Conservation (phyloP, 2,329 filamentous ascomycete genomes). For the Trichoderma atroviride region DNA sequence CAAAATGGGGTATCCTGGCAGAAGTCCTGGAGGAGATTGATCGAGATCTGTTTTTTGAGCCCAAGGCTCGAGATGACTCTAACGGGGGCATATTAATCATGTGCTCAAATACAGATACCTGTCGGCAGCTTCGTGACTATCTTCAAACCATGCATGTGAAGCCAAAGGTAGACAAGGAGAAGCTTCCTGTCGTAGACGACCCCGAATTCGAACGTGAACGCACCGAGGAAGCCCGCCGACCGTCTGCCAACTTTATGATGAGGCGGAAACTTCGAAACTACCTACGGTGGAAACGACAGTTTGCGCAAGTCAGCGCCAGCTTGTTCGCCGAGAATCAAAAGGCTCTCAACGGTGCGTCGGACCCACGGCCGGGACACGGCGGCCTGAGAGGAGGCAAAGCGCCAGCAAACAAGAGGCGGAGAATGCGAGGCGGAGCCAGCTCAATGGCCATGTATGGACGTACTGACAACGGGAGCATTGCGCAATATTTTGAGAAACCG, state of each 20-base stretch:
- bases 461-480: slow-evolving; percentile 72
- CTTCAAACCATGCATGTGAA: slow-evolving; percentile 85
- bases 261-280: slow-evolving; percentile 83
- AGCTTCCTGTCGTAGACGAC: slow-evolving; percentile 32
- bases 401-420: slow-evolving; percentile 82
- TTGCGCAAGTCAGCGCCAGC: slow-evolving; percentile 78
- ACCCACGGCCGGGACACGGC: slow-evolving; percentile 51
- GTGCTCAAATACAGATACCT: slow-evolving; percentile 87
- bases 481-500: slow-evolving; percentile 79
- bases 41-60: slow-evolving; percentile 83
- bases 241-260: slow-evolving; percentile 88
- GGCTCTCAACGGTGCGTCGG: slow-evolving; percentile 67
- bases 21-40: slow-evolving; percentile 94
- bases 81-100: slow-evolving; percentile 94
- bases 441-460: slow-evolving; percentile 53
- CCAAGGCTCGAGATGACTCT: slow-evolving; percentile 74
- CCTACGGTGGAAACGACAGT: slow-evolving; percentile 86
- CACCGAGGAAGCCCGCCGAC: slow-evolving; percentile 58
- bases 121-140: slow-evolving; percentile 86
- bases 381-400: slow-evolving; percentile 59
- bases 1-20: slow-evolving; percentile 89
- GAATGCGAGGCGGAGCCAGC: slow-evolving; percentile 77
- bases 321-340: slow-evolving; percentile 81
- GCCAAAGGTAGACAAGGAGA: slow-evolving; percentile 49
- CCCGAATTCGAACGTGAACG: slow-evolving; percentile 51